Evolutionary conservation across 345 rosid species (phyloP), one percentile per base, ranked within the genome.

Genomic region (Leavenworthia alabamica): DNA sequence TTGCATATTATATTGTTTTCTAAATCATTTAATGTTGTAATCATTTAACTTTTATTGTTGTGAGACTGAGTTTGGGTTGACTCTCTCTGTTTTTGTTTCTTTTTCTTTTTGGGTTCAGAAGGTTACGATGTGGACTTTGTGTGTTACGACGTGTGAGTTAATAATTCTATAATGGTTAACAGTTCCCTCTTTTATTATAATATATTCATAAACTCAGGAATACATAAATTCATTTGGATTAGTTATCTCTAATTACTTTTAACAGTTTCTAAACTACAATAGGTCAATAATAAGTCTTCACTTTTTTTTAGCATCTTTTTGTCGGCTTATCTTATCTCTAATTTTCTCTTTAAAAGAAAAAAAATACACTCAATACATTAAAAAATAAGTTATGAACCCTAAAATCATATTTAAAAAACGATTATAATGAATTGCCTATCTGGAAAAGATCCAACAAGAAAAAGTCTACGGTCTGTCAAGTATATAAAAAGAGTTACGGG

Each of bases 1-100:
- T 23, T 33, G 70, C 60, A 52, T 51, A 20, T 37, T 62, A 13
- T 62, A 20, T 68, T 31, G 51, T 56, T 33, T 17, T 32, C 32
- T 1, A 1, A 31, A 20, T 24, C 8, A 58, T 49, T 29, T 29
- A 10, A 12, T 49, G 55, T 39, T 49, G 60, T 20, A 28, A 60
- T 53, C 20, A 20, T 40, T 50, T 27, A 24, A 62, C 37, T 7
- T 27, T 40, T n/a, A 20, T 31, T 48, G 65, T 64, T 67, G 57
- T 48, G 50, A 13, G 51, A 37, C 39, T 57, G 48, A 13, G 51
- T 47, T 48, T 57, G 48, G 64, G 37, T 47, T 56, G n/a, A 2
- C 31, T n/a, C 23, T 6, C 28, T 23, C 47, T 43, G 2, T 8
- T 3, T 13, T n/a, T 6, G 26, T 50, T 35, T n/a, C 4, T 15